phyloP scores from a whole-genome alignment of 257 asterid species.

The Solanum pinnatisectum region DNA sequence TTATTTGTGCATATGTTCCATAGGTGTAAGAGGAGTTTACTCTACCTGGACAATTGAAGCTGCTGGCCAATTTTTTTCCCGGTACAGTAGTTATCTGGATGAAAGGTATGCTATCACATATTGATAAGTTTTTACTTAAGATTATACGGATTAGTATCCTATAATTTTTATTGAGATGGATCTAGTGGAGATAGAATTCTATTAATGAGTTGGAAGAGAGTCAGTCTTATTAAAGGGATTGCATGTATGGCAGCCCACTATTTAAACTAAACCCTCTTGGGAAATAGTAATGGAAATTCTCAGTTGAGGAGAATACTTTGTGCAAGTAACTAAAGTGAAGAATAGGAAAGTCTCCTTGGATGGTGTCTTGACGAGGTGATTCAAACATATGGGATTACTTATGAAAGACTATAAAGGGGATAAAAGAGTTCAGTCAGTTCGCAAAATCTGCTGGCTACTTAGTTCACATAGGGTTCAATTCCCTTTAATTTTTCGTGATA shows the following conservation, averaged over 20 bases:
- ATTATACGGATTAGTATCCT: not conserved
- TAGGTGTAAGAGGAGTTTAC: conserved; percentile 76
- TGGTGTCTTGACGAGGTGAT: not conserved
- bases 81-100: conserved; percentile 53
- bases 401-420: not conserved
- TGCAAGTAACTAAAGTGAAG: not conserved
- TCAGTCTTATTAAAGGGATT: not conserved
- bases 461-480: not conserved
- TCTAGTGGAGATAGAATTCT: not conserved
- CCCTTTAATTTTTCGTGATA: not conserved
- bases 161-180: not conserved
- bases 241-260: not conserved
- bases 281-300: not conserved
- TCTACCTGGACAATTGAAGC: conserved; percentile 65
- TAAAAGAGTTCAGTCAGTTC: not conserved
- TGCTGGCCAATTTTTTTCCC: conserved; percentile 50
- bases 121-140: not conserved
- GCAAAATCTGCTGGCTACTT: not conserved
- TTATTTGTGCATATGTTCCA: conserved; percentile 8
- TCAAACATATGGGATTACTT: not conserved
- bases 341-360: not conserved
- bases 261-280: not conserved
- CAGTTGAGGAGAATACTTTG: not conserved
- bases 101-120: conserved; percentile 36
- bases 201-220: not conserved